Evolutionary conservation across 805 yeast species (phyloP).

Genomic region (Allodekkera sacchari): DNA sequence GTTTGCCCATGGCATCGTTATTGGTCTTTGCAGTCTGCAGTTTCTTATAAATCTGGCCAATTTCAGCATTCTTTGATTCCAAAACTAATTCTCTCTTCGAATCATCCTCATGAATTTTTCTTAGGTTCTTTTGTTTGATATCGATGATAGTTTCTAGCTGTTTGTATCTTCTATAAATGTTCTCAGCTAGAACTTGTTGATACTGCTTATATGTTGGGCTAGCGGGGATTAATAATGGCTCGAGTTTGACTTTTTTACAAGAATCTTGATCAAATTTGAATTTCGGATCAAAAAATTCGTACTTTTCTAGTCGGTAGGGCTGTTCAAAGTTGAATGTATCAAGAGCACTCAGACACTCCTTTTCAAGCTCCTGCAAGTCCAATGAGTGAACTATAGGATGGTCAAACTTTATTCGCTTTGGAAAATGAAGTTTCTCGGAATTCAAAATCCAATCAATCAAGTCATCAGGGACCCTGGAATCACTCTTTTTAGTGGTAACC

Average conservation of each 20-base stretch:
- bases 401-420: constrained; percentile 10
- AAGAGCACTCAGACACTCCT: constrained; percentile 13
- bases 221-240: constrained; percentile 2
- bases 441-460: constrained; percentile 24
- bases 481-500: constrained; percentile 7
- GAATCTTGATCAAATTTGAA: constrained; percentile 12
- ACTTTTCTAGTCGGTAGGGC: constrained; percentile 8
- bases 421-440: constrained; percentile 11
- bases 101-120: constrained; percentile 25
- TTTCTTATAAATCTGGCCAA: constrained; percentile 34
- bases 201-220: constrained; percentile 5
- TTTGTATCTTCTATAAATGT: constrained; percentile 26
- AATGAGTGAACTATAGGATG: constrained; percentile 6
- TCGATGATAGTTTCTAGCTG: constrained; percentile 10
- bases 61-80: constrained; percentile 31
- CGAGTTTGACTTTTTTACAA: constrained; percentile 12
- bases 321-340: constrained; percentile 9
- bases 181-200: constrained; percentile 27
- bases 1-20: constrained; percentile 20
- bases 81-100: constrained; percentile 31
- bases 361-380: constrained; percentile 7
- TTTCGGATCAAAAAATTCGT: constrained; percentile 12
- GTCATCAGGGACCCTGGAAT: constrained; percentile 7
- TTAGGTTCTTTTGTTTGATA: background rate
- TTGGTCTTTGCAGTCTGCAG: constrained; percentile 25